A percentile compares a stretch with the other conserved stretches of the same genome.
Conservation (phyloP, 2,329 filamentous ascomycete genomes). For the Dothistroma septosporum region DNA sequence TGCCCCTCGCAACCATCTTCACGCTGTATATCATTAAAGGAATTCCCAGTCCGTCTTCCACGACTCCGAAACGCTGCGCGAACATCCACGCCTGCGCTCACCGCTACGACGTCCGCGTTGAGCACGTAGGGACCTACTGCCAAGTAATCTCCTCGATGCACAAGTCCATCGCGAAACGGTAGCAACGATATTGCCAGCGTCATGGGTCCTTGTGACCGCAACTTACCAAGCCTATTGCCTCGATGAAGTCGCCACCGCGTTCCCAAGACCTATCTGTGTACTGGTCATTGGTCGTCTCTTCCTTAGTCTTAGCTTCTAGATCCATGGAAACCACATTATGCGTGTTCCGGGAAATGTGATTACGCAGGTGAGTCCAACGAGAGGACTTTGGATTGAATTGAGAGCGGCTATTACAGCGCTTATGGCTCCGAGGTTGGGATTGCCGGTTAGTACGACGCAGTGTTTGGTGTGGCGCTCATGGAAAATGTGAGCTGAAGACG, state of each 20-base stretch:
- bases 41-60: constrained; percentile 30
- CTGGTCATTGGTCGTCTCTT: constrained; percentile 52
- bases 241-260: constrained; percentile 43
- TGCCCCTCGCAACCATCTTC: too few species aligned
- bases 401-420: constrained; percentile 59
- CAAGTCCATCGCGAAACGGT: constrained; percentile 50
- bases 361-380: constrained; percentile 57
- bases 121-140: constrained; percentile 62
- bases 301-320: constrained; percentile 56
- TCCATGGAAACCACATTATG: constrained; percentile 62
- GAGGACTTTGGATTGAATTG: constrained; percentile 58
- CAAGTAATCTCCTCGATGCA: constrained; percentile 42
- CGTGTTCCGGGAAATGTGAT: constrained; percentile 57
- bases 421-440: constrained; percentile 56
- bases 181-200: constrained; percentile 60
- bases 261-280: constrained; percentile 58
- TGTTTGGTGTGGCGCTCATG: constrained; percentile 60
- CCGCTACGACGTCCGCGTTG: constrained; percentile 59
- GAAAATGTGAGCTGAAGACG: constrained; percentile 52
- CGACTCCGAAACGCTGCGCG: constrained; percentile 6
- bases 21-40: too few species aligned
- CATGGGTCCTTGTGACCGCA: constrained; percentile 57
- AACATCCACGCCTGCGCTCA: constrained; percentile 50
- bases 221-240: constrained; percentile 57
- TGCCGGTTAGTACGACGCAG: constrained; percentile 61